Evolutionary conservation across 768 basidiomycete genomes (phyloP).

Genomic region (Pilatotrama ljubarskyi): DNA sequence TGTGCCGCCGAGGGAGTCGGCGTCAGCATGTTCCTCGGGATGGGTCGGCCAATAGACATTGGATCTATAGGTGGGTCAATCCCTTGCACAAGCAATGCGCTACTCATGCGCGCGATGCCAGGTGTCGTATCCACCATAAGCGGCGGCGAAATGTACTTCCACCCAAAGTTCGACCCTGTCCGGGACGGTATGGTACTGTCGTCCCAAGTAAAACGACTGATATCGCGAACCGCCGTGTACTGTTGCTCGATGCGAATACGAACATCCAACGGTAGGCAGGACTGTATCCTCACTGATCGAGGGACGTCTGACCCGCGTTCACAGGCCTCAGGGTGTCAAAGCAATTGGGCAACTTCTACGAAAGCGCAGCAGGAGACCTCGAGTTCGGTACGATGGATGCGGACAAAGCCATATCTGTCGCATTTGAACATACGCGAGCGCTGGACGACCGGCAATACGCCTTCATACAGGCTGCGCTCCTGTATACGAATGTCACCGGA

Average conservation of each 20-base stretch:
- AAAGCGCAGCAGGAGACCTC: slow-evolving; percentile 67
- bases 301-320: background rate
- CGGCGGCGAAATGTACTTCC: slow-evolving; percentile 90
- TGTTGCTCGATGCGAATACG: slow-evolving; percentile 81
- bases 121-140: slow-evolving; percentile 69
- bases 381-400: slow-evolving; percentile 80
- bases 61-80: slow-evolving; percentile 71
- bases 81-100: slow-evolving; percentile 3
- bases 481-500: slow-evolving; percentile 81
- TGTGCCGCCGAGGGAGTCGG: slow-evolving; percentile 89
- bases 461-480: slow-evolving; percentile 80
- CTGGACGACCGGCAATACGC: slow-evolving; percentile 74
- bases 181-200: slow-evolving; percentile 65
- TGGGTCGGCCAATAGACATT: slow-evolving; percentile 77
- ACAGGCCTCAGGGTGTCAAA: slow-evolving; percentile 63
- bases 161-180: slow-evolving; percentile 79
- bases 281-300: background rate
- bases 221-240: slow-evolving; percentile 72
- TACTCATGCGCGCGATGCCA: too few relatives aligned
- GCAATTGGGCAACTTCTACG: slow-evolving; percentile 75
- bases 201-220: slow-evolving; percentile 74
- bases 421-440: slow-evolving; percentile 68
- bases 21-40: slow-evolving; percentile 85
- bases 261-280: slow-evolving; percentile 71
- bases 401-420: slow-evolving; percentile 74